A percentile compares a stretch with the other conserved stretches of the same genome.
Conservation (phyloP, 192 early-diverging fungal genomes). For the Coemansia sp. region DNA sequence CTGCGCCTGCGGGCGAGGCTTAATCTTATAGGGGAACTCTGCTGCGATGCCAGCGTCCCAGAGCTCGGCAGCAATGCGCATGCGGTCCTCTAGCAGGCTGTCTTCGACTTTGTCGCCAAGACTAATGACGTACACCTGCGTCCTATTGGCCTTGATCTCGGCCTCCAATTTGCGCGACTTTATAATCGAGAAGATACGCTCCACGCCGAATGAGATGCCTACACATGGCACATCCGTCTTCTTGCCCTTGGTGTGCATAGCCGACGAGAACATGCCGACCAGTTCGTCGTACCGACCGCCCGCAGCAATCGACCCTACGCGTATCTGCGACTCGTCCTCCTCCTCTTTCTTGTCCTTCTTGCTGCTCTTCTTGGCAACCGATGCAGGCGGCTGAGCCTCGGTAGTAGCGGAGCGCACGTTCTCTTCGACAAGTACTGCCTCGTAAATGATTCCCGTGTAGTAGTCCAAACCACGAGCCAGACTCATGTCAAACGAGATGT, state of each 20-base stretch:
- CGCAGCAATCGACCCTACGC: conserved; percentile 93
- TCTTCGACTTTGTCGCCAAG: conserved; percentile 54
- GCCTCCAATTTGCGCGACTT: conserved; percentile 59
- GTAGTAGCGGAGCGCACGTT: conserved; percentile 20
- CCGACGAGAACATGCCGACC: conserved; percentile 88
- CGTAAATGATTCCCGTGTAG: conserved; percentile 99
- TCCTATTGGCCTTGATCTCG: conserved; percentile 73
- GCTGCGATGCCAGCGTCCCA: conserved; percentile 92
- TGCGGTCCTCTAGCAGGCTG: conserved; percentile 85
- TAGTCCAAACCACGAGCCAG: conserved; percentile 98
- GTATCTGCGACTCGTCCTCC: conserved; percentile 73
- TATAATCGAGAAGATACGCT: conserved; percentile 90
- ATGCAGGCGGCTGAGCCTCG: conserved; percentile 24
- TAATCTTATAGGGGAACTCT: conserved; percentile 91
- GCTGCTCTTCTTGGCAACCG: not conserved
- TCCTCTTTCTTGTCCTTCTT: conserved; percentile 21
- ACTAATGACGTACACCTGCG: conserved; percentile 84
- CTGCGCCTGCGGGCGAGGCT: conserved; percentile 79
- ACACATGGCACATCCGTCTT: conserved; percentile 84
- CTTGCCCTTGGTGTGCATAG: conserved; percentile 61
- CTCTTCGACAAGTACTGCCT: conserved; percentile 72
- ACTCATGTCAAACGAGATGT: conserved; percentile 86
- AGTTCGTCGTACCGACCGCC: conserved; percentile 98
- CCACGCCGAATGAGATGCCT: conserved; percentile 93
- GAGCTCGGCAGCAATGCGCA: conserved; percentile 81